Percentiles rank a stretch among this genome's conserved stretches.
Conservation (phyloP, 1,139 yeast genomes). For the Taiozyma sp. region DNA sequence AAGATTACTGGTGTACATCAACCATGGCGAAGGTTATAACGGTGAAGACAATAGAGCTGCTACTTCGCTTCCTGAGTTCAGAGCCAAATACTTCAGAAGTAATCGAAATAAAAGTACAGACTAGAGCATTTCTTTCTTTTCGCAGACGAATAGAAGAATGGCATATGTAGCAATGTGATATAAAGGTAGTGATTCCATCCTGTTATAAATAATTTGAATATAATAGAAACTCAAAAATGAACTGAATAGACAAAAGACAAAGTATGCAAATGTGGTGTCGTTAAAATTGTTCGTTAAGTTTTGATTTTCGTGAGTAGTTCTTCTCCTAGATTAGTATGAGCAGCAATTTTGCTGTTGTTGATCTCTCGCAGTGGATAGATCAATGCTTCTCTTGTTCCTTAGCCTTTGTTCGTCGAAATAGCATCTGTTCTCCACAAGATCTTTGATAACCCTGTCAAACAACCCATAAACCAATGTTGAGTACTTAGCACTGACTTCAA, state of each 20-base stretch:
- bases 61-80: slow-evolving; percentile 44
- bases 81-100: slow-evolving; percentile 75
- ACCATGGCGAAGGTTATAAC: slow-evolving; percentile 50
- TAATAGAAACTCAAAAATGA: neutral
- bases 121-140: neutral
- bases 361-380: slow-evolving; percentile 21
- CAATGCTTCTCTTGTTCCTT: slow-evolving; percentile 22
- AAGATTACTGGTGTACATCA: slow-evolving; percentile 72
- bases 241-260: neutral
- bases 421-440: slow-evolving; percentile 23
- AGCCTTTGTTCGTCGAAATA: slow-evolving; percentile 22
- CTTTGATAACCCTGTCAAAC: slow-evolving; percentile 21
- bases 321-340: slow-evolving; percentile 13
- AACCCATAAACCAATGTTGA: slow-evolving; percentile 21
- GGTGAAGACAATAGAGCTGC: slow-evolving; percentile 39
- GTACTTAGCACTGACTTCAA: slow-evolving; percentile 29
- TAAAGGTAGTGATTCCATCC: neutral
- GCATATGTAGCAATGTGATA: slow-evolving; percentile 1
- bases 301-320: neutral
- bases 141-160: neutral
- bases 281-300: neutral
- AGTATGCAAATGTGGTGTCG: slow-evolving; percentile 1
- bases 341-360: slow-evolving; percentile 20
- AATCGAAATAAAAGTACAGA: slow-evolving; percentile 2
- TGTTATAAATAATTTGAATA: neutral